These are phyloP conservation scores for Quercus gilva DNA, from an alignment of 306 rosid species.

Conservation along the genomic window DNA sequence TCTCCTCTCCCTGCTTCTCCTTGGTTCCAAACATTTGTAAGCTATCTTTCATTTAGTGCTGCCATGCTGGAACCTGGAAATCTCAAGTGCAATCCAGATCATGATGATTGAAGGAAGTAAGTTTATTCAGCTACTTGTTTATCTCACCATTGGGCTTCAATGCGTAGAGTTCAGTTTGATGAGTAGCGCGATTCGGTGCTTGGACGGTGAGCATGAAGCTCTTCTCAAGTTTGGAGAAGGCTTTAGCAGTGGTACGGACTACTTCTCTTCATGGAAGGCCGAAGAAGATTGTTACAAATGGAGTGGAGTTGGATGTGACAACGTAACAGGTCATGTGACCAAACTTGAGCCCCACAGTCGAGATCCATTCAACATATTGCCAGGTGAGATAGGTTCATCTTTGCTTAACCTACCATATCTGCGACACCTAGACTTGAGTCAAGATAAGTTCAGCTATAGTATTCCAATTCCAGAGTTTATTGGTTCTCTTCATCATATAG, in stretches of 20 bases:
- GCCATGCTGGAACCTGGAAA: too few relatives aligned
- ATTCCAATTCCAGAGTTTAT: conserved; percentile 13
- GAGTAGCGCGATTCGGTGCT: neutral
- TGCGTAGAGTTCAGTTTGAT: too few relatives aligned
- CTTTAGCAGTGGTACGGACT: conserved; percentile 6
- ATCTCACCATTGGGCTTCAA: too few relatives aligned
- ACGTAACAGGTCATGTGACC: conserved; percentile 27
- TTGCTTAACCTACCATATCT: conserved; percentile 16
- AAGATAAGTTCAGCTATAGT: conserved; percentile 14
- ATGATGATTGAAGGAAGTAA: too few relatives aligned
- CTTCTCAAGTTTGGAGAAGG: conserved; percentile 18
- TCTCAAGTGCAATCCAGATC: too few relatives aligned
- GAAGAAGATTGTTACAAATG: conserved; percentile 20
- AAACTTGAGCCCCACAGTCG: conserved; percentile 18
- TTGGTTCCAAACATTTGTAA: too few relatives aligned
- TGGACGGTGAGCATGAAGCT: conserved; percentile 10
- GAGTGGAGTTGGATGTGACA: conserved; percentile 25
- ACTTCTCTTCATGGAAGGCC: conserved; percentile 7
- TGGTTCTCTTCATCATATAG: conserved; percentile 7
- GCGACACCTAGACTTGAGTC: conserved; percentile 19
- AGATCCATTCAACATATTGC: conserved; percentile 1
- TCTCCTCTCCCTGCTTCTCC: too few relatives aligned
- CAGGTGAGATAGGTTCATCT: conserved; percentile 9
- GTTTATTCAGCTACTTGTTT: too few relatives aligned
- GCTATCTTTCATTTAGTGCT: too few relatives aligned